Conservation (phyloP, 1,139 yeast species). For the Magnusiomyces suaveolens region DNA sequence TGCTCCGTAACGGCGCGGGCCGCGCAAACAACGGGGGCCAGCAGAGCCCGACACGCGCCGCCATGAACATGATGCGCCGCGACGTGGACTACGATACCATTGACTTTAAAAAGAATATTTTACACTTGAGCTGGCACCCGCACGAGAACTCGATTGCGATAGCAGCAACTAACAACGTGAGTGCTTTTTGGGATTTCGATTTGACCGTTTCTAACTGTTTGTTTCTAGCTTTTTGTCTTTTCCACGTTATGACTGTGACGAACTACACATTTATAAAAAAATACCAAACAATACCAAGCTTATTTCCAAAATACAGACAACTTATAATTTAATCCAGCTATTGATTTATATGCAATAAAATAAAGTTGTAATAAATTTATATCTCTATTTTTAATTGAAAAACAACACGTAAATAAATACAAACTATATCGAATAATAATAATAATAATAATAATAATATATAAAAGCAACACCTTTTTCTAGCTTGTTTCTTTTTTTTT, state of each 20-base stretch:
- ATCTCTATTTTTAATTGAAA: no score
- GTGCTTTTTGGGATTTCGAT: constrained; percentile 34
- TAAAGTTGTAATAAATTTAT: not conserved
- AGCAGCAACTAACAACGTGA: constrained; percentile 94
- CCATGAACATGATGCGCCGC: constrained; percentile 29
- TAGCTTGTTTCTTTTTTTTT: no score
- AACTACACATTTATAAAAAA: not conserved
- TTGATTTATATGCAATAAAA: no score
- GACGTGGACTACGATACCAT: constrained; percentile 68
- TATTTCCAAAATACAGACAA: no score
- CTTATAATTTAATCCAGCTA: not conserved
- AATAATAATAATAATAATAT: no score
- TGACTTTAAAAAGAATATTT: constrained; percentile 88
- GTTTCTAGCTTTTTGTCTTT: constrained; percentile 32
- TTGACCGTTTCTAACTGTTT: not conserved
- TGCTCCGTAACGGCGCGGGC: constrained; percentile 12
- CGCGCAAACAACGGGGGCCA: constrained; percentile 19
- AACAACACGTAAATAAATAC: no score
- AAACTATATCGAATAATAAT: no score
- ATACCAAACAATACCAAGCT: no score
- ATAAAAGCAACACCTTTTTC: no score
- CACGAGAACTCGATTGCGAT: constrained; percentile 92
- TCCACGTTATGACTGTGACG: constrained; percentile 25
- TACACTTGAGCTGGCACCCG: constrained; percentile 98
- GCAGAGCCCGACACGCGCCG: constrained; percentile 18